These are phyloP conservation scores for Hypoxylon sp. DNA, from an alignment of 2,329 filamentous ascomycete species.

Conservation along the genomic window DNA sequence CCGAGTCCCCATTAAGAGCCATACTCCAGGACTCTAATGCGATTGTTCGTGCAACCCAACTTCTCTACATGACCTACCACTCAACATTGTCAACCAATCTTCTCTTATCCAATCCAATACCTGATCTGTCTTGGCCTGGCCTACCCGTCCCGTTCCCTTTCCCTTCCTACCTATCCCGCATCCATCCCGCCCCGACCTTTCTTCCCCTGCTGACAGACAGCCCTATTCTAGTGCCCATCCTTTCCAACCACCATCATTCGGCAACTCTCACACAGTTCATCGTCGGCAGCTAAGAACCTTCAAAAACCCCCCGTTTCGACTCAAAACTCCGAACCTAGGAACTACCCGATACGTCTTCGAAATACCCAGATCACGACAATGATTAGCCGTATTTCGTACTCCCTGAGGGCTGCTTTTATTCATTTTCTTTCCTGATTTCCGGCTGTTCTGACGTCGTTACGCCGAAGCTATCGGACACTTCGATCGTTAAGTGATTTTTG, in stretches of 20 bases:
- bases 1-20: conserved; percentile 33
- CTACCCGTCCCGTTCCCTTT: conserved; percentile 32
- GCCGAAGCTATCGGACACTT: conserved; percentile 42
- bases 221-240: conserved; percentile 46
- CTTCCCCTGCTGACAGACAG: conserved; percentile 47
- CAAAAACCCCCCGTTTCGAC: conserved; percentile 36
- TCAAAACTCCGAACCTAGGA: conserved; percentile 39
- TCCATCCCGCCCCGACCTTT: conserved; percentile 39
- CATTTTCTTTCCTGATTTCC: conserved; percentile 69
- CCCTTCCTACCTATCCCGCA: conserved; percentile 35
- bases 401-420: conserved; percentile 67
- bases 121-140: conserved; percentile 20
- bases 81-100: conserved; percentile 33
- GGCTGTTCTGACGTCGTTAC: conserved; percentile 48
- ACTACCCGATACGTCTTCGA: conserved; percentile 54
- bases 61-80: conserved; percentile 23
- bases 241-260: conserved; percentile 43
- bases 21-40: conserved; percentile 30
- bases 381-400: conserved; percentile 67
- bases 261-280: conserved; percentile 34
- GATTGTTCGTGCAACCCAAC: conserved; percentile 44
- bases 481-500: conserved; percentile 38
- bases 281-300: conserved; percentile 26
- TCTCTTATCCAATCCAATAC: conserved; percentile 25
- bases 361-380: conserved; percentile 64